Percentiles rank a stretch among this genome's conserved stretches.
Evolutionary conservation across 768 basidiomycete species (phyloP).

Genomic region (Termitomyces sp.): DNA sequence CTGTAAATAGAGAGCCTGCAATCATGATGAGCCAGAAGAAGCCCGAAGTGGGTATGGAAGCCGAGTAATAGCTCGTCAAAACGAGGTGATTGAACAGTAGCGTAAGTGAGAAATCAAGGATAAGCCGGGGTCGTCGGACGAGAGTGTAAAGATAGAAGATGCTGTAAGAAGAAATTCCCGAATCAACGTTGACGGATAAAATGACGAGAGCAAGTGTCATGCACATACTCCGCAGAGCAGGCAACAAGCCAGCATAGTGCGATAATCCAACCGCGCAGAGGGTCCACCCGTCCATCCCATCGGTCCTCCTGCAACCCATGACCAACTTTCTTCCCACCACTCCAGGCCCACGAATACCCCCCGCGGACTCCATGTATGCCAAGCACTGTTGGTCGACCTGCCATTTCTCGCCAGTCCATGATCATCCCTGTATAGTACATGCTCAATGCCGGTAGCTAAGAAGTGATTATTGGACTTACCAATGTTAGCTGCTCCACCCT

Average conservation of each 20-base stretch:
- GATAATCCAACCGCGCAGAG: constrained; percentile 85
- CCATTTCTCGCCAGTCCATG: constrained; percentile 98
- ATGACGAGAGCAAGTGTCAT: background rate
- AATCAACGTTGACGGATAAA: background rate
- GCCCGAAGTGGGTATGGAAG: constrained; percentile 75
- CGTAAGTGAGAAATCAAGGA: constrained; percentile 92
- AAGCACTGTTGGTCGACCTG: constrained; percentile 72
- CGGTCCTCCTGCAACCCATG: constrained; percentile 45
- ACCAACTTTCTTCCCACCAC: constrained; percentile 72
- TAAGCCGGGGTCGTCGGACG: constrained; percentile 86
- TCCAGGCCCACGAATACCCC: constrained; percentile 72
- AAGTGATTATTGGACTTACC: constrained; percentile 36
- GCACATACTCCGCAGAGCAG: constrained; percentile 77
- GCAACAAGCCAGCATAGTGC: constrained; percentile 83
- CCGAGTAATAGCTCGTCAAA: constrained; percentile 88
- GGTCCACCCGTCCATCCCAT: constrained; percentile 72
- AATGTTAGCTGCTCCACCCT: constrained; percentile 76
- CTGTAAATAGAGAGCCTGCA: constrained; percentile 64
- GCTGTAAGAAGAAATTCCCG: constrained; percentile 20
- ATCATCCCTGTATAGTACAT: constrained; percentile 59
- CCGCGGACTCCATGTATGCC: constrained; percentile 60
- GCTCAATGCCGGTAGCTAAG: background rate
- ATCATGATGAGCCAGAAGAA: constrained; percentile 89
- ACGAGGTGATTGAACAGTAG: constrained; percentile 90
- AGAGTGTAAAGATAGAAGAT: constrained; percentile 83